These are phyloP conservation scores for Plectranthus barbatus DNA, from an alignment of 257 asterid genomes.

Conservation along the genomic window DNA sequence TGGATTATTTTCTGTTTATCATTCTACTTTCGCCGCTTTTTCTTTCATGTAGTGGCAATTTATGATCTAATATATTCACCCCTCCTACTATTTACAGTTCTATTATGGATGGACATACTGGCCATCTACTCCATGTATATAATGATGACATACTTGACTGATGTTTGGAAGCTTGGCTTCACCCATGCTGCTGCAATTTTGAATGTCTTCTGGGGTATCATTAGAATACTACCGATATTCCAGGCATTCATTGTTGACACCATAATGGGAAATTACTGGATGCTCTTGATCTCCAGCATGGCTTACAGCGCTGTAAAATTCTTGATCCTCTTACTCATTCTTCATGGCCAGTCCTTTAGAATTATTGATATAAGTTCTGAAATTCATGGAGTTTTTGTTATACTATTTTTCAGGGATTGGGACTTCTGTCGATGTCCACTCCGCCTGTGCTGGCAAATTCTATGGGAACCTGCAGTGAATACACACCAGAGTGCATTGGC, in stretches of 20 bases:
- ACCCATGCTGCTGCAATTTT: slow-evolving; percentile 25
- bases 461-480: slow-evolving; percentile 20
- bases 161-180: slow-evolving; percentile 27
- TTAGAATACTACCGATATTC: slow-evolving; percentile 6
- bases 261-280: slow-evolving; percentile 12
- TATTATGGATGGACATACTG: slow-evolving; percentile 30
- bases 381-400: not conserved
- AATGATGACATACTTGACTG: slow-evolving; percentile 28
- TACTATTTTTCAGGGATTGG: slow-evolving; percentile 25
- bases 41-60: not conserved
- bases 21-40: too few relatives aligned
- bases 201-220: slow-evolving; percentile 21
- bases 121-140: slow-evolving; percentile 21
- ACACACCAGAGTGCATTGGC: slow-evolving; percentile 28
- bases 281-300: slow-evolving; percentile 21
- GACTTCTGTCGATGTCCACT: slow-evolving; percentile 32
- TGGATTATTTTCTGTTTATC: too few relatives aligned
- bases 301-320: slow-evolving; percentile 12
- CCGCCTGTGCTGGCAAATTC: slow-evolving; percentile 28
- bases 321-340: not conserved
- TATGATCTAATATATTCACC: not conserved
- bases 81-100: slow-evolving; percentile 7
- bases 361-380: not conserved
- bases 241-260: slow-evolving; percentile 13
- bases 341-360: too few relatives aligned